phyloP scores from a whole-genome alignment of 371 early-diverging fungal genomes.

The Mortierella sp. region DNA sequence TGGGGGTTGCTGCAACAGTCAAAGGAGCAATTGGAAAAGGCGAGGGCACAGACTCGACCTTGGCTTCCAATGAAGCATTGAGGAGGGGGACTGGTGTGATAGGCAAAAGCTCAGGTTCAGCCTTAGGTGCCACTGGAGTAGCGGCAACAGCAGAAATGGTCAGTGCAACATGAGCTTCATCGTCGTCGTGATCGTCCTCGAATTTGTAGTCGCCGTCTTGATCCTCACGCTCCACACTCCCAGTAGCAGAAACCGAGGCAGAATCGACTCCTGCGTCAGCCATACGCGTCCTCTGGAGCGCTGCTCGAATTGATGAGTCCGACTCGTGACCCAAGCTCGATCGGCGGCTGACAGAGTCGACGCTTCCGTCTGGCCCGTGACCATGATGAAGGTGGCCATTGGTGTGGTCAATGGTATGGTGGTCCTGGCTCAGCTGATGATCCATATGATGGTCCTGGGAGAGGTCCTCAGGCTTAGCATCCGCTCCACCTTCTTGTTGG shows the following conservation, averaged over 20 bases:
- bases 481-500: slow-evolving; percentile 5
- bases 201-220: slow-evolving; percentile 26
- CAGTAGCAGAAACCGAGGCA: neutral
- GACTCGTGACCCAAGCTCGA: slow-evolving; percentile 49
- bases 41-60: neutral
- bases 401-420: slow-evolving; percentile 4
- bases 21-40: neutral
- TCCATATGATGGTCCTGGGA: neutral
- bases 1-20: neutral
- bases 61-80: neutral
- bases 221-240: neutral
- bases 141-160: neutral
- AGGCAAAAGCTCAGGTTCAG: neutral
- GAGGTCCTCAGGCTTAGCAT: neutral
- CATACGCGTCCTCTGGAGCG: slow-evolving; percentile 37
- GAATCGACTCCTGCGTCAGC: slow-evolving; percentile 15
- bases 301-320: slow-evolving; percentile 44
- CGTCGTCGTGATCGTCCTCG: slow-evolving; percentile 18
- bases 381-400: slow-evolving; percentile 18
- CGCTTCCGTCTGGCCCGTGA: slow-evolving; percentile 20
- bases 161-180: neutral
- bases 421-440: neutral
- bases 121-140: neutral
- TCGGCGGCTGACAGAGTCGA: slow-evolving; percentile 16
- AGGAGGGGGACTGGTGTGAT: neutral